Conservation (phyloP, 129 eudicot genomes). For the Arctium minus region DNA sequence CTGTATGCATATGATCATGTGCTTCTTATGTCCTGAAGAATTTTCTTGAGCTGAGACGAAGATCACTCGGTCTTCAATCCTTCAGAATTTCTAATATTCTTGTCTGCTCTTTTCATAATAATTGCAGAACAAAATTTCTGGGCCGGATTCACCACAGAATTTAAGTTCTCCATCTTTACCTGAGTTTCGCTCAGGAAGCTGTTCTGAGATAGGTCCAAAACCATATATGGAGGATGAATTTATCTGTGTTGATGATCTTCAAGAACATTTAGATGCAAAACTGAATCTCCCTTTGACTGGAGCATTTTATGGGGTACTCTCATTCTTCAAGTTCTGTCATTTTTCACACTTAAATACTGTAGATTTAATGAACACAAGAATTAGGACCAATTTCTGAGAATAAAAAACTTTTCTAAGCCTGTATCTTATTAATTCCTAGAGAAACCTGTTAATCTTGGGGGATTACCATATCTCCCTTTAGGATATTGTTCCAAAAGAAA, state of each 20-base stretch:
- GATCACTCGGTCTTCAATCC: neutral
- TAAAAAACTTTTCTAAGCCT: too few relatives aligned
- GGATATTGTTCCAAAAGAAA: too few relatives aligned
- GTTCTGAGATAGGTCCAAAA: constrained; percentile 86
- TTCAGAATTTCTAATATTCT: constrained; percentile 1
- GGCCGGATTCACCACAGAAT: constrained; percentile 36
- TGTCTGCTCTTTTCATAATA: constrained; percentile 22
- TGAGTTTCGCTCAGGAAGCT: constrained; percentile 67
- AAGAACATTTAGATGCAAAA: constrained; percentile 36
- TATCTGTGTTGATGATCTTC: constrained; percentile 78
- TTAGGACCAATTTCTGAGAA: neutral
- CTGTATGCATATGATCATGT: neutral
- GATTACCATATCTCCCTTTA: neutral
- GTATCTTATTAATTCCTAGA: neutral
- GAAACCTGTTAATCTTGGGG: neutral
- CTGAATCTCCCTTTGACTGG: constrained; percentile 47
- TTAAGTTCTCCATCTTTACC: constrained; percentile 50
- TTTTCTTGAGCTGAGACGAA: neutral
- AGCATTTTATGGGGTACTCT: constrained; percentile 83
- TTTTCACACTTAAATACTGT: neutral
- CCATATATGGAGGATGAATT: constrained; percentile 79
- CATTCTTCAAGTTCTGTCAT: neutral
- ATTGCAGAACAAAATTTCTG: constrained; percentile 16
- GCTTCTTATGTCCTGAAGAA: neutral
- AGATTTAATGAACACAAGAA: neutral